phyloP scores from a whole-genome alignment of 805 yeast genomes.

The Pichia pseudocactophila region DNA sequence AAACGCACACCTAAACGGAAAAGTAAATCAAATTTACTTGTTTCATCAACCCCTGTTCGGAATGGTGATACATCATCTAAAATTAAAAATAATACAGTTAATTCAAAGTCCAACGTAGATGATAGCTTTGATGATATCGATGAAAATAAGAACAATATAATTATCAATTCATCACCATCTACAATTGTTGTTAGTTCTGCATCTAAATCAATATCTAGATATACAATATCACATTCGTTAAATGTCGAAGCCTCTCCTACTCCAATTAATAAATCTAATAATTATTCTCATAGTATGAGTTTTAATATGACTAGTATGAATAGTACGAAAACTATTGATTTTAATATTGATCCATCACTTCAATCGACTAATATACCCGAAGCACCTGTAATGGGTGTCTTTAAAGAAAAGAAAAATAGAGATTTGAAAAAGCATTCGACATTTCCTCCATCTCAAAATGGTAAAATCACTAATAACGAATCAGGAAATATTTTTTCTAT shows the following conservation, averaged over 20 bases:
- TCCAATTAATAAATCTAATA: constrained; percentile 23
- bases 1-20: no score
- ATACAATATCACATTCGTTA: constrained; percentile 3
- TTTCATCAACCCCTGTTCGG: background rate
- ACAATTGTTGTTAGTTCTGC: constrained; percentile 26
- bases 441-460: background rate
- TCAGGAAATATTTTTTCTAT: no score
- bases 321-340: background rate
- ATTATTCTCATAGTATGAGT: background rate
- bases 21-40: background rate
- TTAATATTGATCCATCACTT: background rate
- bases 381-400: constrained; percentile 21
- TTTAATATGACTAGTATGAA: background rate
- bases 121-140: background rate
- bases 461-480: background rate
- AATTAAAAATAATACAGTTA: background rate
- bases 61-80: no score
- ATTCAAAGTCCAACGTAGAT: background rate
- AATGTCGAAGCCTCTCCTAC: constrained; percentile 24
- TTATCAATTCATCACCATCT: constrained; percentile 26
- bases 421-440: constrained; percentile 1
- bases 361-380: background rate
- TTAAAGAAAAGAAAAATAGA: constrained; percentile 11
- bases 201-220: constrained; percentile 12
- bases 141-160: background rate